Evolutionary conservation across 768 basidiomycete genomes (phyloP).

Genomic region (Cantharellus anzutake): DNA sequence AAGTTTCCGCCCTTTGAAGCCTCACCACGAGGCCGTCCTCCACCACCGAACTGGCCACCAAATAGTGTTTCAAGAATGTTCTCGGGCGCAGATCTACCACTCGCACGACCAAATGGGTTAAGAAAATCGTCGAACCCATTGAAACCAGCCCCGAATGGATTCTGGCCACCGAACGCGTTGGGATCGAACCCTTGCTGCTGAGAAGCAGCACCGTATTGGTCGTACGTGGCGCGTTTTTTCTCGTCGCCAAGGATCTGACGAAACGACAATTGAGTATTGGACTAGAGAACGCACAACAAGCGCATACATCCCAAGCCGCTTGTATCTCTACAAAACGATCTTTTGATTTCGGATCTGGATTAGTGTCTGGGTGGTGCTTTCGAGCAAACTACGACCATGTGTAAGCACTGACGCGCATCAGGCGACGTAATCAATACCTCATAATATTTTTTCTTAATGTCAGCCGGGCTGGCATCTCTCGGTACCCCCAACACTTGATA

Average conservation of each 20-base stretch:
- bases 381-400: slow-evolving; percentile 60
- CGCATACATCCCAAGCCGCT: slow-evolving; percentile 81
- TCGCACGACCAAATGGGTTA: slow-evolving; percentile 23
- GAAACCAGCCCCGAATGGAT: slow-evolving; percentile 40
- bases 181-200: slow-evolving; percentile 91
- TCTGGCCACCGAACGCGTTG: slow-evolving; percentile 41
- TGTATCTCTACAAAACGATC: slow-evolving; percentile 95
- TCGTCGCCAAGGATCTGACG: slow-evolving; percentile 80
- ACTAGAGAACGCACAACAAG: slow-evolving; percentile 2
- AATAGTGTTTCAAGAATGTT: slow-evolving; percentile 84
- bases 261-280: slow-evolving; percentile 7
- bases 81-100: slow-evolving; percentile 22
- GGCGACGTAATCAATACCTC: slow-evolving; percentile 22
- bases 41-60: slow-evolving; percentile 39
- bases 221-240: slow-evolving; percentile 77
- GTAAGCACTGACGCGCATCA: background rate
- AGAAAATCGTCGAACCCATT: slow-evolving; percentile 55
- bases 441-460: slow-evolving; percentile 98
- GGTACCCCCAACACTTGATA: slow-evolving; percentile 81
- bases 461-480: slow-evolving; percentile 60
- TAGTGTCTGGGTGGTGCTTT: slow-evolving; percentile 96
- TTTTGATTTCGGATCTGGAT: slow-evolving; percentile 66
- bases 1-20: slow-evolving; percentile 56
- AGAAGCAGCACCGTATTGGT: slow-evolving; percentile 83
- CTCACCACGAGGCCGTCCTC: slow-evolving; percentile 23